Conservation (phyloP, 179 eudicot genomes). For the Spinacia oleracea region DNA sequence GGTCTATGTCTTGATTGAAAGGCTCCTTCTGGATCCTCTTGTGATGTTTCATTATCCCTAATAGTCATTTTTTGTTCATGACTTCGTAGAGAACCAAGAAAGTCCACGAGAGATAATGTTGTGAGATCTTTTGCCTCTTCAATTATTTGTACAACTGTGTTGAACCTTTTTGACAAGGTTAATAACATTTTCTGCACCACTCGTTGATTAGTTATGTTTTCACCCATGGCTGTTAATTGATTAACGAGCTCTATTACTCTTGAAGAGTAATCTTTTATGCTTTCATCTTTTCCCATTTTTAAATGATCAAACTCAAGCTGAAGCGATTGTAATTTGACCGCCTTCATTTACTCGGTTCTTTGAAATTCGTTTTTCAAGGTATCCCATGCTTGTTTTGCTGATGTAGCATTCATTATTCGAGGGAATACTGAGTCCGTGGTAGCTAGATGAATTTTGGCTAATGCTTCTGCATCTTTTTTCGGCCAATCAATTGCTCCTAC, state of each 20-base stretch:
- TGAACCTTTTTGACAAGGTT: background rate
- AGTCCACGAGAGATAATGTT: background rate
- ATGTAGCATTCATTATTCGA: background rate
- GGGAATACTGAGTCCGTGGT: background rate
- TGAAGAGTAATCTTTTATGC: background rate
- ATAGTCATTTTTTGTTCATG: background rate
- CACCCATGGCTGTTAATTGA: background rate
- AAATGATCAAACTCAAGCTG: background rate
- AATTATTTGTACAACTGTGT: background rate
- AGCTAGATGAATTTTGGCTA: background rate
- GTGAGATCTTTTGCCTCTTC: background rate
- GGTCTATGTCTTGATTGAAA: background rate
- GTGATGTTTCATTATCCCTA: background rate
- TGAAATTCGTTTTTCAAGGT: background rate
- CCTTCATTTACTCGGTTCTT: background rate
- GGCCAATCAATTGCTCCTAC: background rate
- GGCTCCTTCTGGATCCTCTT: background rate
- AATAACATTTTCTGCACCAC: background rate
- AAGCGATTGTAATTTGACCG: background rate
- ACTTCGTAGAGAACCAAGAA: background rate
- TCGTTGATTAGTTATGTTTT: background rate
- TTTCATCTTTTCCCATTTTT: background rate
- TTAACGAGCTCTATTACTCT: background rate
- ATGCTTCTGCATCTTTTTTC: background rate
- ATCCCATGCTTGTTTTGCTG: background rate